These are phyloP conservation scores for Mycena floridula DNA, from an alignment of 768 basidiomycete genomes.

Conservation along the genomic window DNA sequence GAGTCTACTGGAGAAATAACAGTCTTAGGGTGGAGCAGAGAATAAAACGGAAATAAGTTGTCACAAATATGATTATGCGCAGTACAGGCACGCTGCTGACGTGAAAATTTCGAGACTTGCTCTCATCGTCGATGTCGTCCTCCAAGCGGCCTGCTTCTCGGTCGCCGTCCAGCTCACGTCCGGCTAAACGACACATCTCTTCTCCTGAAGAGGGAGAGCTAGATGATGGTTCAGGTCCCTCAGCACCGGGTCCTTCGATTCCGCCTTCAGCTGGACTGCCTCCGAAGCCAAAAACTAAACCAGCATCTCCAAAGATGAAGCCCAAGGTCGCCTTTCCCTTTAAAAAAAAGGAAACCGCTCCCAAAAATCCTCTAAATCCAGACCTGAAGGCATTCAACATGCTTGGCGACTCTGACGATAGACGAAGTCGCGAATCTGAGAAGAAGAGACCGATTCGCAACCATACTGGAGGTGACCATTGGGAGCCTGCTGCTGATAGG, in stretches of 20 bases:
- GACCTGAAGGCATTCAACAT: constrained; percentile 28
- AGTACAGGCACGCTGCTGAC: too few species aligned
- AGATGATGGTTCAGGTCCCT: constrained; percentile 41
- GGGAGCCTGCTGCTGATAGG: constrained; percentile 23
- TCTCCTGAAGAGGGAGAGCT: constrained; percentile 83
- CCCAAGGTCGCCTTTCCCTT: constrained; percentile 70
- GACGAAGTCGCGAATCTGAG: constrained; percentile 29
- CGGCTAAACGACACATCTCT: constrained; percentile 50
- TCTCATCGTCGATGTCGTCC: constrained; percentile 8
- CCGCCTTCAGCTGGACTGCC: constrained; percentile 25
- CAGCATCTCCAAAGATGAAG: too few species aligned
- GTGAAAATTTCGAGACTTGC: too few species aligned
- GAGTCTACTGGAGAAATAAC: too few species aligned
- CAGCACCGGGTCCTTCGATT: constrained; percentile 5
- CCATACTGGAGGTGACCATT: constrained; percentile 23
- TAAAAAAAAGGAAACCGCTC: constrained; percentile 45
- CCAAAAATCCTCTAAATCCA: constrained; percentile 4
- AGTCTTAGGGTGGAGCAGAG: too few species aligned
- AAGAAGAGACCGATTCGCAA: constrained; percentile 14
- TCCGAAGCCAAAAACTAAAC: constrained; percentile 28
- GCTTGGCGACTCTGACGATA: constrained; percentile 39
- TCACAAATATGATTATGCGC: too few species aligned
- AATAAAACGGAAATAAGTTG: too few species aligned
- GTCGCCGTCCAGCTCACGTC: constrained; percentile 43
- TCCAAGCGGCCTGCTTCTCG: constrained; percentile 55